Conservation (phyloP, 1,139 yeast genomes). For the Hemisphaericaspora subhashii region DNA sequence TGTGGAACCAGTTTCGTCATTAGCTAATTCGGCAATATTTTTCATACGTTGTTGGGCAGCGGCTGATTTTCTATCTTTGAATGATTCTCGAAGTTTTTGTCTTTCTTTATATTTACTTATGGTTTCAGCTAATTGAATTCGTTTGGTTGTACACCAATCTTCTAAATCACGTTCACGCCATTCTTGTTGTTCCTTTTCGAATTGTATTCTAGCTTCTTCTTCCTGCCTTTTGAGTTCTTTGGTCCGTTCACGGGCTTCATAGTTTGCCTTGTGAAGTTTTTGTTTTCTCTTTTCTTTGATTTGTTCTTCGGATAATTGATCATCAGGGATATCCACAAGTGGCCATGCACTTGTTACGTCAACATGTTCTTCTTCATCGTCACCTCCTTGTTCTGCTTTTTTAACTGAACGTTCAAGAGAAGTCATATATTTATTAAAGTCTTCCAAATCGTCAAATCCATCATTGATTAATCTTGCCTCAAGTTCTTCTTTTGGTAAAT, state of each 20-base stretch:
- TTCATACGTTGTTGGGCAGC: constrained; percentile 95
- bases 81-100: constrained; percentile 68
- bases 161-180: constrained; percentile 76
- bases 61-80: constrained; percentile 83
- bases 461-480: constrained; percentile 59
- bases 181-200: constrained; percentile 61
- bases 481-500: constrained; percentile 42
- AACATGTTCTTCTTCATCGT: constrained; percentile 39
- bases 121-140: constrained; percentile 58
- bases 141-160: constrained; percentile 77
- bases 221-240: constrained; percentile 67
- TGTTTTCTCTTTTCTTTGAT: constrained; percentile 87
- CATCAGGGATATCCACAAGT: constrained; percentile 80
- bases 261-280: constrained; percentile 76
- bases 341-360: constrained; percentile 68
- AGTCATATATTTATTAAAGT: constrained; percentile 66
- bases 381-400: constrained; percentile 58
- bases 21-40: constrained; percentile 83
- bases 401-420: constrained; percentile 69
- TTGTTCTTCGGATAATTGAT: constrained; percentile 74
- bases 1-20: constrained; percentile 56
- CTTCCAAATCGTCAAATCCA: constrained; percentile 75
- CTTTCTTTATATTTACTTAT: constrained; percentile 65
- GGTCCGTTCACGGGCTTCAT: constrained; percentile 83
- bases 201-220: constrained; percentile 54